phyloP scores from a whole-genome alignment of 495 filamentous ascomycete genomes.

The Aspergillus olivimuriae region DNA sequence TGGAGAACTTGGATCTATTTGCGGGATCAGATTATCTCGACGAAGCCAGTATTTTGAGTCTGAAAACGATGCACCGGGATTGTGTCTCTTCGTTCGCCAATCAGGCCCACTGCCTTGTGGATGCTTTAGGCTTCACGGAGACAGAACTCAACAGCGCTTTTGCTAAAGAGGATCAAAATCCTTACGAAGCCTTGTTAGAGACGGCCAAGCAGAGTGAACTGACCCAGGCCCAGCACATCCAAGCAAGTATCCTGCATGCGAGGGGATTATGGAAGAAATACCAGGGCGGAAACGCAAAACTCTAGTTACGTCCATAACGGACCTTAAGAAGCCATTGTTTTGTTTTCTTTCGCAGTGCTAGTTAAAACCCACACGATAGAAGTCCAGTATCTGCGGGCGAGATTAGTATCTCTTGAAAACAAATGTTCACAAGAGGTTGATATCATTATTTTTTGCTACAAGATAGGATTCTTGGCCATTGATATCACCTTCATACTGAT shows the following conservation, averaged over 20 bases:
- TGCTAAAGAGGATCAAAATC: not conserved
- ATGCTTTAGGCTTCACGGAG: not conserved
- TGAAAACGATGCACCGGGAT: not conserved
- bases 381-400: no score
- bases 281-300: not conserved
- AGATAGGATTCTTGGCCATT: no score
- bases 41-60: not conserved
- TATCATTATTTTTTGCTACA: no score
- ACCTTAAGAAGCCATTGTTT: no score
- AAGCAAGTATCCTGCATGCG: not conserved
- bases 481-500: no score
- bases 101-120: not conserved
- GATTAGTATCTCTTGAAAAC: no score
- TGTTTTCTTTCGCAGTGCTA: no score
- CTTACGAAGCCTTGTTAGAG: not conserved
- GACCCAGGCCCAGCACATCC: not conserved
- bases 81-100: not conserved
- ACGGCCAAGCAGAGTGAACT: not conserved
- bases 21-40: not conserved
- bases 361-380: no score
- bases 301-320: no score
- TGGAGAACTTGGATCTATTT: not conserved
- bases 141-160: not conserved
- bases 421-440: no score
- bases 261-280: not conserved